Percentiles rank a stretch among this genome's conserved stretches.
phyloP scores from a whole-genome alignment of 805 yeast genomes.

The Torulaspora delbrueckii region DNA sequence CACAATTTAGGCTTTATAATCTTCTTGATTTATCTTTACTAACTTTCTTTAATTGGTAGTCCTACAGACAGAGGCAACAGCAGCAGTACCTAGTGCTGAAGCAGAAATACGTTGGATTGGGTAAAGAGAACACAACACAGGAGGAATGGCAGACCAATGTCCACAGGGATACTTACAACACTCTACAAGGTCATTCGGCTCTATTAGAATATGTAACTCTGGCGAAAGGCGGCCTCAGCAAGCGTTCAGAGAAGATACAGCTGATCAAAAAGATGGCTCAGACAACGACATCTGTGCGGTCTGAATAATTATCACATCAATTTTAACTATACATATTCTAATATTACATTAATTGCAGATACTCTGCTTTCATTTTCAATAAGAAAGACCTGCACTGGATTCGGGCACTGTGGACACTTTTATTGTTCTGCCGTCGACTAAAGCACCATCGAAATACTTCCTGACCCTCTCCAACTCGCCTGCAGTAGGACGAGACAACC shows the following conservation, averaged over 20 bases:
- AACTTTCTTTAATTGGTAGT: slow-evolving; percentile 35
- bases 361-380: neutral
- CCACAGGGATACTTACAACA: slow-evolving; percentile 29
- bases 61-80: slow-evolving; percentile 59
- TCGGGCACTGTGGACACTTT: slow-evolving; percentile 32
- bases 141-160: slow-evolving; percentile 62
- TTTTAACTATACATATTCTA: neutral
- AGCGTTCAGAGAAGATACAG: slow-evolving; percentile 25
- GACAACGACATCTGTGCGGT: slow-evolving; percentile 1
- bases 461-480: slow-evolving; percentile 32
- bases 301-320: neutral
- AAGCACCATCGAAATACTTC: slow-evolving; percentile 38
- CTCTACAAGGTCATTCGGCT: slow-evolving; percentile 28
- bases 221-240: slow-evolving; percentile 19
- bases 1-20: neutral
- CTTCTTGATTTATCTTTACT: neutral
- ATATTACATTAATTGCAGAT: slow-evolving; percentile 4
- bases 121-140: slow-evolving; percentile 64
- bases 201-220: slow-evolving; percentile 31
- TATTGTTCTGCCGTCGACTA: slow-evolving; percentile 46
- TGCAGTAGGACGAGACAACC: slow-evolving; percentile 27
- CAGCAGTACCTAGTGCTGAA: slow-evolving; percentile 53
- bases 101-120: slow-evolving; percentile 67
- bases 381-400: slow-evolving; percentile 11
- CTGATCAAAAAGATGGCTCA: slow-evolving; percentile 28